phyloP scores from a whole-genome alignment of 208 protist genomes.

The Angomonas ambiguus region DNA sequence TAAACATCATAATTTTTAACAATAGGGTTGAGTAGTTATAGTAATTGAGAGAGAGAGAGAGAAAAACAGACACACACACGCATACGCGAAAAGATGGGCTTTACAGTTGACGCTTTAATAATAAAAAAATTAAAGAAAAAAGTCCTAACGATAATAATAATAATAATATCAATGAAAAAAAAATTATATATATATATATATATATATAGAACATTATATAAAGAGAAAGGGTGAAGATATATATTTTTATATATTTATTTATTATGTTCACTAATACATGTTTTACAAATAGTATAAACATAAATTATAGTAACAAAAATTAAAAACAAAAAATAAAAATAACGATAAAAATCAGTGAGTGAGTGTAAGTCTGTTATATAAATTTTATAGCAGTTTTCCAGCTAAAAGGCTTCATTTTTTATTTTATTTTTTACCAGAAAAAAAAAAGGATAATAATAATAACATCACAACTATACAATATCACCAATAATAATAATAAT shows the following conservation, averaged over 20 bases:
- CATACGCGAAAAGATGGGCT: too few relatives aligned
- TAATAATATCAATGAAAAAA: background rate
- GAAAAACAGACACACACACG: slow-evolving; percentile 2
- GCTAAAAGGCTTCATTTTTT: too few relatives aligned
- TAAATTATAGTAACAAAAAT: background rate
- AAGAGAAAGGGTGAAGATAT: too few relatives aligned
- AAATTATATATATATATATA: background rate
- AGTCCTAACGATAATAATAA: slow-evolving; percentile 1
- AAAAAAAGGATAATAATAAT: background rate
- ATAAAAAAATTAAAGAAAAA: background rate
- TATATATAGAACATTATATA: slow-evolving; percentile 8
- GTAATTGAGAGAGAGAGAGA: background rate
- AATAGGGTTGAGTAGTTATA: background rate
- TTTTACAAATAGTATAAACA: too few relatives aligned
- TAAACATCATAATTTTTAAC: background rate
- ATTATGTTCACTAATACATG: too few relatives aligned
- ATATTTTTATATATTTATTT: too few relatives aligned
- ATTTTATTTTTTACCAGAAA: background rate
- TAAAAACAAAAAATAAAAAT: background rate
- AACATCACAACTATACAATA: background rate
- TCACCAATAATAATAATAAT: background rate
- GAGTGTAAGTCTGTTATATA: too few relatives aligned
- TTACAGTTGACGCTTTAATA: too few relatives aligned
- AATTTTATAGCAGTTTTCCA: too few relatives aligned
- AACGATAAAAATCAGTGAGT: too few relatives aligned